Base-by-base conservation (phyloP, 306 rosid genomes). In the Mimosa bimucronata region DNA sequence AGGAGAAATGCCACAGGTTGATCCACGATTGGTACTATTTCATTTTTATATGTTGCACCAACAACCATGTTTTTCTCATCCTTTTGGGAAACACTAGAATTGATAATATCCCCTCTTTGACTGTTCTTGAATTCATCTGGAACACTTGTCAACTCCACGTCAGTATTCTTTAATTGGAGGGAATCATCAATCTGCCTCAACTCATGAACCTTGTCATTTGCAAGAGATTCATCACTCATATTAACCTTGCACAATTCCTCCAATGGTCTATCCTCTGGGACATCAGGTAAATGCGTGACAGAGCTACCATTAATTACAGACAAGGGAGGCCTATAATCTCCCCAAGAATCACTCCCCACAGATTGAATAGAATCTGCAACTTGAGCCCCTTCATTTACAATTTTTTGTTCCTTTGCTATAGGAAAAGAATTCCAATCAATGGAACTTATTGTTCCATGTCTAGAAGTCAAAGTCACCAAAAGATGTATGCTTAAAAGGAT, bases 391-490 rank as follows among this genome's bases (percentile, higher is more conserved):
- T 82, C 88, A 68, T 78, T 81, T 74, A 81, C 87, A 77, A 80
- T 78, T 65, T 83, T 92, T 55, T 77, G 84, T 75, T 79, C 80
- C 76, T 64, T 76, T 66, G 78, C 87, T 28, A 71, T 41, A 60
- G 85, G 83, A 50, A 73, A 86, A 71, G 78, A 88, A 79, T 89
- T 90, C 97, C 97, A 95, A 77, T 89, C 89, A 81, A 93, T 90
- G 83, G 86, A 84, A 73, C 86, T 72, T 71, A 73, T 72, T n/a
- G 81, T 87, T 81, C 85, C 90, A 84, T 94, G 86, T 73, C 96
- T 88, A 80, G 89, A 92, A 57, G 97, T 95, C 85, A 95, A 86
- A 77, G 88, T 92, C 74, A 89, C 94, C 96, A 95, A 84, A 58
- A 92, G 91, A 48, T 85, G 86, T 84, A 92, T 86, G 84, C 98